Evolutionary conservation across 352 stramenopile genomes (phyloP).

Genomic region (Plasmopara viticola): DNA sequence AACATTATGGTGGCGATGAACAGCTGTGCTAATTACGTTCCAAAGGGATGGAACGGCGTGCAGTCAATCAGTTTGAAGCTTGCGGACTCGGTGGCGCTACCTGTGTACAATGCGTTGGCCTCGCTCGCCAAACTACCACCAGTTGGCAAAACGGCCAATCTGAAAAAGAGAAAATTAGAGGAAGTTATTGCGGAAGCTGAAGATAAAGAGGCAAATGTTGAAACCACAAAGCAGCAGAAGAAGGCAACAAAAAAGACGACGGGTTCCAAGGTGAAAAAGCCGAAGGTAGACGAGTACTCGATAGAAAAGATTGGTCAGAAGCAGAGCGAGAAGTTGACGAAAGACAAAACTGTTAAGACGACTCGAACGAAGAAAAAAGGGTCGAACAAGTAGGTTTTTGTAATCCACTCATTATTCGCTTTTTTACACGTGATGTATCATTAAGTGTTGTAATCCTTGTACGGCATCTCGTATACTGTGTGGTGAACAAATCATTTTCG

Average conservation of each 20-base stretch:
- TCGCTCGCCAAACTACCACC: conserved; percentile 56
- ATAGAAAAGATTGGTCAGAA: conserved; percentile 18
- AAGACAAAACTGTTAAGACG: conserved; percentile 11
- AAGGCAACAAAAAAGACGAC: conserved; percentile 4
- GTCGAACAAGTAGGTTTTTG: conserved; percentile 24
- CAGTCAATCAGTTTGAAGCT: conserved; percentile 91
- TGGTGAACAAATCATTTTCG: too few species aligned
- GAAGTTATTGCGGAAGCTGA: conserved; percentile 29
- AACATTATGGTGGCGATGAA: conserved; percentile 75
- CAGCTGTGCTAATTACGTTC: conserved; percentile 68
- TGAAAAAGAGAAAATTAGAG: conserved; percentile 65
- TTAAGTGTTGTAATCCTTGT: too few species aligned
- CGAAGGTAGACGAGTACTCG: conserved; percentile 14
- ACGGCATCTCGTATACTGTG: too few species aligned
- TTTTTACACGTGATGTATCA: too few species aligned
- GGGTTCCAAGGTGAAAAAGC: conserved; percentile 31
- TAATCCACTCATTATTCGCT: not conserved
- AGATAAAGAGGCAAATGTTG: conserved; percentile 7
- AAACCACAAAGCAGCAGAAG: conserved; percentile 22
- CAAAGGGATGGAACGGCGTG: conserved; percentile 88
- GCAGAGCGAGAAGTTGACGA: conserved; percentile 14
- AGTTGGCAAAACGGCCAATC: conserved; percentile 38
- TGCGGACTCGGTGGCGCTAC: conserved; percentile 77
- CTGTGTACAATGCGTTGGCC: conserved; percentile 85
- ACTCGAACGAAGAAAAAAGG: conserved; percentile 22